Evolutionary conservation across 1,139 yeast species (phyloP).

Genomic region (Fermentozyma sake): DNA sequence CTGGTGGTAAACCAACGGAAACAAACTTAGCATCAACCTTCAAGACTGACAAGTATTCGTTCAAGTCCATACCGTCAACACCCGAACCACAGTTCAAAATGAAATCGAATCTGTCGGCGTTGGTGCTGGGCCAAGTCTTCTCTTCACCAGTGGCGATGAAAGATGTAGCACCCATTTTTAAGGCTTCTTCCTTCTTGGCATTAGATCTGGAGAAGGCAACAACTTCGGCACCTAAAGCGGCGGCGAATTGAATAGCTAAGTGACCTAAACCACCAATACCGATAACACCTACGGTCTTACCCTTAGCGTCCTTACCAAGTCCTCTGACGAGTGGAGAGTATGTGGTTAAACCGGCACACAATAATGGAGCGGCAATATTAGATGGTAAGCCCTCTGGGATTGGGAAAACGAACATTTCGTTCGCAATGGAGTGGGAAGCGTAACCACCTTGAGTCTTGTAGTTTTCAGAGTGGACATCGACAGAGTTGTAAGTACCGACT

Average conservation of each 20-base stretch:
- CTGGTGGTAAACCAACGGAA: slow-evolving; percentile 23
- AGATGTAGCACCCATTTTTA: slow-evolving; percentile 48
- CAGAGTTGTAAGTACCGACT: slow-evolving; percentile 39
- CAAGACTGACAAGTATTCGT: slow-evolving; percentile 18
- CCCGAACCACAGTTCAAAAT: slow-evolving; percentile 50
- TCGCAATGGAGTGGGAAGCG: slow-evolving; percentile 45
- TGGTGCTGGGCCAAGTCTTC: slow-evolving; percentile 30
- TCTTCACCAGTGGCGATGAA: slow-evolving; percentile 47
- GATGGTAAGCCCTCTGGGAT: slow-evolving; percentile 43
- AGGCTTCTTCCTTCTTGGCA: slow-evolving; percentile 47
- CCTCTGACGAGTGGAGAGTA: slow-evolving; percentile 48
- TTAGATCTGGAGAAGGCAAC: slow-evolving; percentile 49
- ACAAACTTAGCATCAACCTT: slow-evolving; percentile 21
- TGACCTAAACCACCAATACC: slow-evolving; percentile 64
- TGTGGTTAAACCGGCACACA: slow-evolving; percentile 52
- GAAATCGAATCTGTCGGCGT: slow-evolving; percentile 37
- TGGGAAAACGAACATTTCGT: slow-evolving; percentile 44
- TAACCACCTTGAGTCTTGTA: slow-evolving; percentile 53
- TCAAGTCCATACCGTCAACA: slow-evolving; percentile 20
- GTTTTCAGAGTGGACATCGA: slow-evolving; percentile 33
- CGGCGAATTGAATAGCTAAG: slow-evolving; percentile 53
- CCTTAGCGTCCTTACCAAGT: slow-evolving; percentile 28
- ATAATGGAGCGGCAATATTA: slow-evolving; percentile 44
- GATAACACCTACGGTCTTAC: slow-evolving; percentile 46
- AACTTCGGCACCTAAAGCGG: slow-evolving; percentile 56